A percentile compares a stretch with the other conserved stretches of the same genome.
These are phyloP conservation scores for Hypoxylon sp. DNA, from an alignment of 2,329 filamentous ascomycete genomes.

Conservation along the genomic window DNA sequence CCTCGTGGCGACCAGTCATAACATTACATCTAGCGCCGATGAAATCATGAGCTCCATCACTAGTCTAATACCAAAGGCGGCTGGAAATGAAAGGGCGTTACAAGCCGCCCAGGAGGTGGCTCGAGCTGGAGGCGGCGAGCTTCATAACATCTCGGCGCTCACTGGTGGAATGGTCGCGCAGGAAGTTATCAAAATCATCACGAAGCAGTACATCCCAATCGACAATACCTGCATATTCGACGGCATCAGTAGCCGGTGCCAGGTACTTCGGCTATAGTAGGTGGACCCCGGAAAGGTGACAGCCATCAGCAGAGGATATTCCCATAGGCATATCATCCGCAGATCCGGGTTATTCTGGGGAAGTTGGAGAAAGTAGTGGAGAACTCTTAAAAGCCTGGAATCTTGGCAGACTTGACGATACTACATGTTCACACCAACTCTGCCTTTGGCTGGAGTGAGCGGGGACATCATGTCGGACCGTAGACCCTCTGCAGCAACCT, in stretches of 20 bases:
- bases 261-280: slow-evolving; percentile 68
- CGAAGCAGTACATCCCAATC: slow-evolving; percentile 79
- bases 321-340: slow-evolving; percentile 51
- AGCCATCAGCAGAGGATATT: slow-evolving; percentile 42
- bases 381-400: slow-evolving; percentile 48
- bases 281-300: slow-evolving; percentile 40
- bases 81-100: slow-evolving; percentile 64
- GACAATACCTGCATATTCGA: slow-evolving; percentile 81
- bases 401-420: slow-evolving; percentile 52
- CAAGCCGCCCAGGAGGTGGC: slow-evolving; percentile 76
- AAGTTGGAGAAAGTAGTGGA: slow-evolving; percentile 51
- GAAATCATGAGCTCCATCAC: slow-evolving; percentile 67
- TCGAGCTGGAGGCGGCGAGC: slow-evolving; percentile 84
- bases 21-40: slow-evolving; percentile 61
- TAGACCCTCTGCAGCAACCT: slow-evolving; percentile 55
- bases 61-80: slow-evolving; percentile 63
- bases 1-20: slow-evolving; percentile 68
- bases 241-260: slow-evolving; percentile 74
- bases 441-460: slow-evolving; percentile 41
- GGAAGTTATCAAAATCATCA: slow-evolving; percentile 92
- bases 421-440: slow-evolving; percentile 51
- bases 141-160: slow-evolving; percentile 92
- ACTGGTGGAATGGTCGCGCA: slow-evolving; percentile 96
- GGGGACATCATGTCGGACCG: slow-evolving; percentile 55
- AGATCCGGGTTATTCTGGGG: slow-evolving; percentile 54